Conservation (phyloP, 2,329 filamentous ascomycete species). For the Aureobasidium lini region DNA sequence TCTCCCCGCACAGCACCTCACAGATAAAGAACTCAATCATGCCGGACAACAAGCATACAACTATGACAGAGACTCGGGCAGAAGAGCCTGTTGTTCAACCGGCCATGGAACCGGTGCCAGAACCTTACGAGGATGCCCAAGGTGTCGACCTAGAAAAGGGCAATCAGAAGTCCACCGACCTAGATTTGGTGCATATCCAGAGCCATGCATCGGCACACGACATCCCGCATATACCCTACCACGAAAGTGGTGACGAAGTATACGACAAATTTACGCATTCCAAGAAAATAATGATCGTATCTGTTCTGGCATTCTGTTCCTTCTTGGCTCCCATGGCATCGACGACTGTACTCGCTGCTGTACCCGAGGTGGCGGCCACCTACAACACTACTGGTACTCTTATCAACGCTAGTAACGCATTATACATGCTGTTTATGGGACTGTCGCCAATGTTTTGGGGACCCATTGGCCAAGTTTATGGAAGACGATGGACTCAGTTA, state of each 20-base stretch:
- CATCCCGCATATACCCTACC: slow-evolving; percentile 24
- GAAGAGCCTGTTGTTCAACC: slow-evolving; percentile 12
- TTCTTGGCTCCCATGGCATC: slow-evolving; percentile 70
- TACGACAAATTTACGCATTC: slow-evolving; percentile 57
- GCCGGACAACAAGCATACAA: slow-evolving; percentile 3
- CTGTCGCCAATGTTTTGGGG: slow-evolving; percentile 64
- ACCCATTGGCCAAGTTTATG: slow-evolving; percentile 50
- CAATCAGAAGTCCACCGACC: background rate
- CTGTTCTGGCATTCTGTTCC: slow-evolving; percentile 63
- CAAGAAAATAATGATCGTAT: slow-evolving; percentile 61
- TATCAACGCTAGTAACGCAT: slow-evolving; percentile 66
- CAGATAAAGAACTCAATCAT: background rate
- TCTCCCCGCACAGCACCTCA: background rate
- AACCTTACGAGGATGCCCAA: slow-evolving; percentile 12
- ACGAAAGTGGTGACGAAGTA: slow-evolving; percentile 43
- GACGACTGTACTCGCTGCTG: slow-evolving; percentile 64
- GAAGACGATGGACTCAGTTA: slow-evolving; percentile 45
- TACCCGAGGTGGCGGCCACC: slow-evolving; percentile 62
- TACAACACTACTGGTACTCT: slow-evolving; percentile 60
- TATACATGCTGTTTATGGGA: slow-evolving; percentile 71
- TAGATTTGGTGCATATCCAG: slow-evolving; percentile 14
- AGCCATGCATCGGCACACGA: slow-evolving; percentile 20
- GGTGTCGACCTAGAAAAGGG: slow-evolving; percentile 11
- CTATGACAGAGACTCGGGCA: background rate
- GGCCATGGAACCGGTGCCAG: slow-evolving; percentile 6